These are phyloP conservation scores for Erodium trifolium DNA, from an alignment of 441 rosid genomes.

Conservation along the genomic window DNA sequence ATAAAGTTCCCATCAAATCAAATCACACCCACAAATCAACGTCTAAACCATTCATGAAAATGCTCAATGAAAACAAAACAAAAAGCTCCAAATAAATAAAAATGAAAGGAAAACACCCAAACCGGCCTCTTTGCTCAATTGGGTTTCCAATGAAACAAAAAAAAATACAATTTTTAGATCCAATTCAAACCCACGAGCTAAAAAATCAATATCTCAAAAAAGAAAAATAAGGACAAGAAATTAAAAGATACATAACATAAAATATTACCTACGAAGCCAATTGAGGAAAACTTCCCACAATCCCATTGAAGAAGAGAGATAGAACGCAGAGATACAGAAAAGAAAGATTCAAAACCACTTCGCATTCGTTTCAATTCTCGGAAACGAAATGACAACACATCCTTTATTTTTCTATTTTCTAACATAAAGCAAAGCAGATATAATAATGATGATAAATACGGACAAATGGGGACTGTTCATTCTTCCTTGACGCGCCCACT, in stretches of 20 bases:
- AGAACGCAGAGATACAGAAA: not conserved
- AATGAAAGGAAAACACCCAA: not conserved
- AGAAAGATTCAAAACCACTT: not conserved
- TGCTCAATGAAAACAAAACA: not conserved
- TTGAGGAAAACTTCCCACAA: slow-evolving; percentile 25
- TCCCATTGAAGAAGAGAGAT: slow-evolving; percentile 12
- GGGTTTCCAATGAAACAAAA: not conserved
- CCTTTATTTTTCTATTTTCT: not conserved
- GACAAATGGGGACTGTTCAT: not conserved
- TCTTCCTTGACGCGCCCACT: slow-evolving; percentile 3
- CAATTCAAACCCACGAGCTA: slow-evolving; percentile 13
- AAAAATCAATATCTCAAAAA: not conserved
- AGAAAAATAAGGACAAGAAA: not conserved
- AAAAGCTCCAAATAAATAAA: not conserved
- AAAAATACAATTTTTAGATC: not conserved
- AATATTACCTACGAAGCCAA: slow-evolving; percentile 22
- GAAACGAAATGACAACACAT: not conserved
- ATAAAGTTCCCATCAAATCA: not conserved
- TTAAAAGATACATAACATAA: not conserved
- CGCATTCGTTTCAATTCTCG: not conserved
- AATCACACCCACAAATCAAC: slow-evolving; percentile 1
- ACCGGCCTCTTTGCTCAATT: not conserved
- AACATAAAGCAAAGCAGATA: not conserved
- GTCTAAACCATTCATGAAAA: not conserved
- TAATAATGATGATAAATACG: not conserved